phyloP scores from a whole-genome alignment of 306 rosid genomes.

The Urtica urens region DNA sequence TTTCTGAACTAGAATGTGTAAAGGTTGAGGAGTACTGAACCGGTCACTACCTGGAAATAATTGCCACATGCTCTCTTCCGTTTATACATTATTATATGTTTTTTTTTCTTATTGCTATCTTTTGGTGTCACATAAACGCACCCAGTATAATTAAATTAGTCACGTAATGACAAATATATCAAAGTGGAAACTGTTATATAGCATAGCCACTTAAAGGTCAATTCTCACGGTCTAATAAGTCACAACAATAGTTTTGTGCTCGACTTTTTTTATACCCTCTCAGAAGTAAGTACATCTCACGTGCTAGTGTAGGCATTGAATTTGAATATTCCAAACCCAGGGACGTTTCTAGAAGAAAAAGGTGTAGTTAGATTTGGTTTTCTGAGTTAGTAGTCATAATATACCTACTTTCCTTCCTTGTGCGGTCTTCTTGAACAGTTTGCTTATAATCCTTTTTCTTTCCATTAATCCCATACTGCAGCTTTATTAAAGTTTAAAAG shows the following conservation, averaged over 20 bases:
- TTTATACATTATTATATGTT: not conserved
- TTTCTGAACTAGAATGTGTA: no score
- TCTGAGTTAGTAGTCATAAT: not conserved
- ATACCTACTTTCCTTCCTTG: not conserved
- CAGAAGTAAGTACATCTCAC: slow-evolving; percentile 16
- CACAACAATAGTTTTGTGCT: not conserved
- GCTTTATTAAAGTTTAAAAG: slow-evolving; percentile 8
- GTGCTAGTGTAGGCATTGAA: slow-evolving; percentile 14
- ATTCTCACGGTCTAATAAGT: not conserved
- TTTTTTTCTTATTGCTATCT: not conserved
- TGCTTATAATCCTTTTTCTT: slow-evolving; percentile 1
- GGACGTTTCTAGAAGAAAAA: not conserved
- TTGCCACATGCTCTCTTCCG: slow-evolving; percentile 14
- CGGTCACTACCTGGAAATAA: no score
- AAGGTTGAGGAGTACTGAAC: no score
- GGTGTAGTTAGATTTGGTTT: not conserved
- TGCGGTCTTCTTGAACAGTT: not conserved
- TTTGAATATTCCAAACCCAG: slow-evolving; percentile 24
- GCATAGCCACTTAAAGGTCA: slow-evolving; percentile 15
- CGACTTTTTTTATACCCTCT: not conserved
- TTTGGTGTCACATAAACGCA: not conserved
- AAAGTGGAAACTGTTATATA: slow-evolving; percentile 7
- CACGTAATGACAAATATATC: slow-evolving; percentile 4
- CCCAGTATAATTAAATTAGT: not conserved
- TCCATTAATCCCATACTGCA: slow-evolving; percentile 3